These are phyloP conservation scores for Neonothopanus nambi DNA, from an alignment of 1,284 basidiomycete species.

Conservation along the genomic window DNA sequence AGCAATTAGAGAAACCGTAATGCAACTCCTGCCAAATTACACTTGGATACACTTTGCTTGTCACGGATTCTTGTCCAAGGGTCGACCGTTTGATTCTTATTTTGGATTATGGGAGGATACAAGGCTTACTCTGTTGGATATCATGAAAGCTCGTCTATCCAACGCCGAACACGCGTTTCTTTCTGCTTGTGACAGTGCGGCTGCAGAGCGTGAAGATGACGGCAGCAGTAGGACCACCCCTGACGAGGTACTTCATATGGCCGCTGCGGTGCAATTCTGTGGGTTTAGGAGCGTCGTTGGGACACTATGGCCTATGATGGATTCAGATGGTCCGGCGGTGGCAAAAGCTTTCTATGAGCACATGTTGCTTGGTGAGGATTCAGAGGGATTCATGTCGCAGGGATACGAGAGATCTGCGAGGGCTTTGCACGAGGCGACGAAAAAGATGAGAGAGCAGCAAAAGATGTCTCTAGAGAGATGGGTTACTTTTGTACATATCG, in stretches of 20 bases:
- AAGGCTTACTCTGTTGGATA: background rate
- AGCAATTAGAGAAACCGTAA: no score
- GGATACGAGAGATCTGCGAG: no score
- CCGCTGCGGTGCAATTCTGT: conserved; percentile 32
- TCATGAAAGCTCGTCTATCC: conserved; percentile 23
- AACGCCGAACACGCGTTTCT: conserved; percentile 32
- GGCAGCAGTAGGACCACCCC: no score
- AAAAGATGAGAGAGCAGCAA: no score
- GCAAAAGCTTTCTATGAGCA: conserved; percentile 13
- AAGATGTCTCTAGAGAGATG: no score
- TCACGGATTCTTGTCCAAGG: conserved; percentile 25
- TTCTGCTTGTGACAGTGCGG: conserved; percentile 37
- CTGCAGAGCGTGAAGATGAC: conserved; percentile 26
- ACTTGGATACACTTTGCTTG: conserved; percentile 31
- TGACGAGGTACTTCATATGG: conserved; percentile 33
- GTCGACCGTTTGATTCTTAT: conserved; percentile 24
- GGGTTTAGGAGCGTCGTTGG: conserved; percentile 33
- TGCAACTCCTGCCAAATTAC: conserved; percentile 18
- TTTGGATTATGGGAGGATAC: conserved; percentile 25
- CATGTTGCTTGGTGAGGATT: no score
- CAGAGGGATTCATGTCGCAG: no score
- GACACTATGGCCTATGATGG: conserved; percentile 29
- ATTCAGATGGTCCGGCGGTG: conserved; percentile 15
- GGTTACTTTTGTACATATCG: no score
- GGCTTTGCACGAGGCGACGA: no score